phyloP scores from a whole-genome alignment of 768 basidiomycete genomes.

The Mycena vulgaris region DNA sequence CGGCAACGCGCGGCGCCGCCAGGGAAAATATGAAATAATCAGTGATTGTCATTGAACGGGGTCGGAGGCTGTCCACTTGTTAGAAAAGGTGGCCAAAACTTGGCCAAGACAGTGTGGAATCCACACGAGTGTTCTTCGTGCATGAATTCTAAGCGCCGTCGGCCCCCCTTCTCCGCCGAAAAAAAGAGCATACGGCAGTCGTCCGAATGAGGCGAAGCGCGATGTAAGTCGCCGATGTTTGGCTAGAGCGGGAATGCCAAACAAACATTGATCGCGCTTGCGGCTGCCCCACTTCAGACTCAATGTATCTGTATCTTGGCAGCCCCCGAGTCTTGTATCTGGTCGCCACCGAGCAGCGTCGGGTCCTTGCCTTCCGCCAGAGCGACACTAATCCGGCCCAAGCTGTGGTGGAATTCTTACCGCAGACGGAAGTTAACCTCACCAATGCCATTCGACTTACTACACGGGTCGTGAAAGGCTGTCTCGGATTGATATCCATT shows the following conservation, averaged over 20 bases:
- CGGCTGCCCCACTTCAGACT: too few species aligned
- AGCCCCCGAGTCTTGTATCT: constrained; percentile 78
- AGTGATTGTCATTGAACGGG: background rate
- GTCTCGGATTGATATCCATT: constrained; percentile 85
- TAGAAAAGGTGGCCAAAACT: background rate
- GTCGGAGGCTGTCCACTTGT: background rate
- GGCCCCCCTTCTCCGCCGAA: too few species aligned
- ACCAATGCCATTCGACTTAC: constrained; percentile 75
- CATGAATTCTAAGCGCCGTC: too few species aligned
- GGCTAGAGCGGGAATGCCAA: too few species aligned
- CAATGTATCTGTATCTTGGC: constrained; percentile 63
- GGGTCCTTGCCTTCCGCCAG: constrained; percentile 81
- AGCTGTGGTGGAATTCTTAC: constrained; percentile 90
- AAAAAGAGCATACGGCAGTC: too few species aligned
- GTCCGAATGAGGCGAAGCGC: background rate
- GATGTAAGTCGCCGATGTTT: too few species aligned
- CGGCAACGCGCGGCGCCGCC: background rate
- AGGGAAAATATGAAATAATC: too few species aligned
- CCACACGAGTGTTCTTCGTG: too few species aligned
- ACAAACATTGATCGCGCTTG: background rate
- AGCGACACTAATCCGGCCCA: constrained; percentile 67
- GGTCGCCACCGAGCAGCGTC: constrained; percentile 72
- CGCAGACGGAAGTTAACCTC: constrained; percentile 80
- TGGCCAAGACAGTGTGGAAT: background rate
- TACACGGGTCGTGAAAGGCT: constrained; percentile 84